phyloP scores from a whole-genome alignment of 495 filamentous ascomycete species.

The Parathielavia hyrcaniae region DNA sequence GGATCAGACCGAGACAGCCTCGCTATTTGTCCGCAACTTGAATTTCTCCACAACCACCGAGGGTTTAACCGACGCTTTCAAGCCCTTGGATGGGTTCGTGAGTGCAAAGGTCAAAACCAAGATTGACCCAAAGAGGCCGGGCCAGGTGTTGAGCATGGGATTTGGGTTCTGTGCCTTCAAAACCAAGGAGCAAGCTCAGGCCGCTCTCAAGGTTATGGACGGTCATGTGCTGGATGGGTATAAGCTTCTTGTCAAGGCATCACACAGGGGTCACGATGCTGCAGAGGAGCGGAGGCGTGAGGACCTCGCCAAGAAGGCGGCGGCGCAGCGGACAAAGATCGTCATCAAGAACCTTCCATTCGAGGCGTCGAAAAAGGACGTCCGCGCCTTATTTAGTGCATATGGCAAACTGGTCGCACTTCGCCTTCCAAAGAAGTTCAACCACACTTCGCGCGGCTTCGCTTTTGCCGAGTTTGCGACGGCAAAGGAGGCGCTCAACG shows the following conservation, averaged over 20 bases:
- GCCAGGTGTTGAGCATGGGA: constrained; percentile 84
- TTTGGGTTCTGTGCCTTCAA: constrained; percentile 92
- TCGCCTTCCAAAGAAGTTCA: constrained; percentile 90
- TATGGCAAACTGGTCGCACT: constrained; percentile 91
- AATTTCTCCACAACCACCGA: constrained; percentile 82
- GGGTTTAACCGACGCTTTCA: constrained; percentile 65
- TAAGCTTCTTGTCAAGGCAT: constrained; percentile 71
- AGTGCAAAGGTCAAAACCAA: constrained; percentile 84
- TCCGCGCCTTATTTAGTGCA: constrained; percentile 72
- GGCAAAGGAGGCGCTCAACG: constrained; percentile 85
- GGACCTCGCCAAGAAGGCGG: constrained; percentile 69
- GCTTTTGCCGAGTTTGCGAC: constrained; percentile 96
- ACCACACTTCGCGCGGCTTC: constrained; percentile 79
- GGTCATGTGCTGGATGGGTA: constrained; percentile 80
- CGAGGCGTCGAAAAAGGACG: constrained; percentile 86
- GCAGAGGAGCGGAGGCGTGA: constrained; percentile 76
- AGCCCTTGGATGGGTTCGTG: constrained; percentile 75
- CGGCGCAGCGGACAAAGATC: constrained; percentile 74
- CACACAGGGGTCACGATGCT: constrained; percentile 77
- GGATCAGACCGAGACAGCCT: constrained; percentile 56
- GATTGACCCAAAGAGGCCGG: constrained; percentile 74
- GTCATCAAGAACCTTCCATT: constrained; percentile 99
- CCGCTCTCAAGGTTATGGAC: constrained; percentile 77
- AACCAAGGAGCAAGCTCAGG: constrained; percentile 66
- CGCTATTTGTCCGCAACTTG: constrained; percentile 87